These are phyloP conservation scores for Daedalea quercina DNA, from an alignment of 768 basidiomycete species.

Conservation along the genomic window DNA sequence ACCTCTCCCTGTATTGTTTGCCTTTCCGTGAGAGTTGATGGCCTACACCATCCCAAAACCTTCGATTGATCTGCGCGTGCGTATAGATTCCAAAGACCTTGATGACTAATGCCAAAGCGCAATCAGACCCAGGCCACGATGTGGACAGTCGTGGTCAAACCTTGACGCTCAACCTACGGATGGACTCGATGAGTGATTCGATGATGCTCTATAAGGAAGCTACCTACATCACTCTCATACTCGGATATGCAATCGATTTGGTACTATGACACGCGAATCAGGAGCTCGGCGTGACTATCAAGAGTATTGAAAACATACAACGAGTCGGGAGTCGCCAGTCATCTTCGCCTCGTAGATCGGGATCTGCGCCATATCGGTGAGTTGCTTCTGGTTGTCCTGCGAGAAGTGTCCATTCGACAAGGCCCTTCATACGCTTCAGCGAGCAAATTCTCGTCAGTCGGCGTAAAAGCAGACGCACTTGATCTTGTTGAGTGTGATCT, in stretches of 20 bases:
- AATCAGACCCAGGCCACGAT: background rate
- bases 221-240: slow-evolving; percentile 12
- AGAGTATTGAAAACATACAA: slow-evolving; percentile 11
- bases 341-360: slow-evolving; percentile 69
- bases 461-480: slow-evolving; percentile 31
- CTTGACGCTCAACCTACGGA: slow-evolving; percentile 28
- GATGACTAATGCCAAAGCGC: slow-evolving; percentile 26
- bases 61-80: slow-evolving; percentile 35
- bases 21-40: slow-evolving; percentile 34
- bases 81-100: slow-evolving; percentile 44
- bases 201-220: background rate
- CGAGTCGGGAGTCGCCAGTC: slow-evolving; percentile 28
- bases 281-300: no score
- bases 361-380: slow-evolving; percentile 39
- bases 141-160: slow-evolving; percentile 11
- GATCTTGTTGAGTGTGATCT: slow-evolving; percentile 58
- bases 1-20: slow-evolving; percentile 48
- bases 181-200: background rate
- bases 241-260: no score
- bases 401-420: slow-evolving; percentile 68
- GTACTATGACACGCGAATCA: no score
- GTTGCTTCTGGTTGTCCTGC: slow-evolving; percentile 56
- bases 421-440: slow-evolving; percentile 34
- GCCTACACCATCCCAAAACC: slow-evolving; percentile 41
- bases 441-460: background rate